Evolutionary conservation across 352 stramenopile species (phyloP).

Genomic region (Phytophthora syringae): DNA sequence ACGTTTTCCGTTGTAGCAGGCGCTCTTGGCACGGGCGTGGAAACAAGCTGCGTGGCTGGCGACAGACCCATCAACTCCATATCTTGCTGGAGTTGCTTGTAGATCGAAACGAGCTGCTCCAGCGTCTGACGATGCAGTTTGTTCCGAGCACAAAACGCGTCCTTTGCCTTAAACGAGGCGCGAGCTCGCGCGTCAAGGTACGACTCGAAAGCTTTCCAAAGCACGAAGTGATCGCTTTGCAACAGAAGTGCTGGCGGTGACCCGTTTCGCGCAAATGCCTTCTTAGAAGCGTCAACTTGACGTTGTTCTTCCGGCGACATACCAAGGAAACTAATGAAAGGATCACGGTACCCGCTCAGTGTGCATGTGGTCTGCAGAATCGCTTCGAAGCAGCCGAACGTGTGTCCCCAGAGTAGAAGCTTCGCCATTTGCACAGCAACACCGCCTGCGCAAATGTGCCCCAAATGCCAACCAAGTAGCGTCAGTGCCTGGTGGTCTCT

Average conservation of each 20-base stretch:
- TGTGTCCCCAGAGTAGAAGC: conserved; percentile 72
- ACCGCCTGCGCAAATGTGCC: conserved; percentile 70
- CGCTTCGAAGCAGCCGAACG: conserved; percentile 67
- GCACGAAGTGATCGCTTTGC: conserved; percentile 77
- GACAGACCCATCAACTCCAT: conserved; percentile 61
- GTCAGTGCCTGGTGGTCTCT: conserved; percentile 44
- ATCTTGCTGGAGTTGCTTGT: conserved; percentile 70
- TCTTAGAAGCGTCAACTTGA: conserved; percentile 64
- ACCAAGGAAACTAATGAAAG: conserved; percentile 74
- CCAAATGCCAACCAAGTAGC: conserved; percentile 77
- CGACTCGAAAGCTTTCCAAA: conserved; percentile 70
- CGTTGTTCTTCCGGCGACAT: conserved; percentile 67
- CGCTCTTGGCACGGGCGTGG: conserved; percentile 9
- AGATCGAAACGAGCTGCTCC: conserved; percentile 73
- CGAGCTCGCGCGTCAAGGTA: conserved; percentile 54
- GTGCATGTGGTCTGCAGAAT: conserved; percentile 73
- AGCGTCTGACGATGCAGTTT: conserved; percentile 72
- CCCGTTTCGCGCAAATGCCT: conserved; percentile 53
- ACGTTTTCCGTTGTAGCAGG: conserved; percentile 39
- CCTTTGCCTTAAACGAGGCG: conserved; percentile 41
- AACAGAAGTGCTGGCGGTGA: conserved; percentile 41
- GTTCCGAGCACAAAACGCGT: conserved; percentile 64
- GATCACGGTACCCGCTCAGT: conserved; percentile 78
- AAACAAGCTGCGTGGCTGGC: conserved; percentile 49
- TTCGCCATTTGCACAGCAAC: conserved; percentile 77